Conservation (phyloP, 2,329 filamentous ascomycete species). For the Exophiala viscosa region DNA sequence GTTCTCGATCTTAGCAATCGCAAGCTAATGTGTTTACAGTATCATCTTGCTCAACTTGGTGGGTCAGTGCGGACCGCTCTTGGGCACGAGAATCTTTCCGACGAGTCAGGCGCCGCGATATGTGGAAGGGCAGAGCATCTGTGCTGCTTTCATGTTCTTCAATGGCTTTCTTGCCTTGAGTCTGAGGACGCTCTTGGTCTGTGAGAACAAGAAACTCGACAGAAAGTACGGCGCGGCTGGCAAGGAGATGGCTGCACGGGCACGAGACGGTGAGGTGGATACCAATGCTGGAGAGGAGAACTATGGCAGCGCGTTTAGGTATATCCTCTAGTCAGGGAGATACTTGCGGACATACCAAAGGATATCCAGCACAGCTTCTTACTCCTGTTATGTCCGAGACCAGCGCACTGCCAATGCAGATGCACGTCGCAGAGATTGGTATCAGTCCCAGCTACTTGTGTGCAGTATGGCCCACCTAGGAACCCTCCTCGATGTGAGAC, state of each 20-base stretch:
- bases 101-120: conserved; percentile 58
- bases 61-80: conserved; percentile 71
- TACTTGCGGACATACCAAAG: background rate
- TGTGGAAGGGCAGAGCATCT: conserved; percentile 59
- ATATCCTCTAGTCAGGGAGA: conserved; percentile 7
- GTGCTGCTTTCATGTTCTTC: conserved; percentile 57
- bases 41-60: conserved; percentile 77
- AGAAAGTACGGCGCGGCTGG: conserved; percentile 21
- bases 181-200: conserved; percentile 25
- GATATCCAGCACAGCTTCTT: too few species aligned
- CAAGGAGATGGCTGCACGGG: conserved; percentile 27
- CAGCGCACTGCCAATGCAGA: too few species aligned
- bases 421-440: too few species aligned
- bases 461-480: too few species aligned
- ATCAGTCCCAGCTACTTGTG: too few species aligned
- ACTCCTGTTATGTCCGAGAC: too few species aligned
- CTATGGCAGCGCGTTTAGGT: conserved; percentile 18
- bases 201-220: conserved; percentile 29
- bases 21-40: background rate
- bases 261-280: conserved; percentile 4
- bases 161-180: conserved; percentile 17
- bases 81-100: conserved; percentile 65
- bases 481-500: too few species aligned
- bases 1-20: background rate
- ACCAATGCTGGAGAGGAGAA: conserved; percentile 34